phyloP scores from a whole-genome alignment of 2,329 filamentous ascomycete genomes.

The Arachnomyces sp. region DNA sequence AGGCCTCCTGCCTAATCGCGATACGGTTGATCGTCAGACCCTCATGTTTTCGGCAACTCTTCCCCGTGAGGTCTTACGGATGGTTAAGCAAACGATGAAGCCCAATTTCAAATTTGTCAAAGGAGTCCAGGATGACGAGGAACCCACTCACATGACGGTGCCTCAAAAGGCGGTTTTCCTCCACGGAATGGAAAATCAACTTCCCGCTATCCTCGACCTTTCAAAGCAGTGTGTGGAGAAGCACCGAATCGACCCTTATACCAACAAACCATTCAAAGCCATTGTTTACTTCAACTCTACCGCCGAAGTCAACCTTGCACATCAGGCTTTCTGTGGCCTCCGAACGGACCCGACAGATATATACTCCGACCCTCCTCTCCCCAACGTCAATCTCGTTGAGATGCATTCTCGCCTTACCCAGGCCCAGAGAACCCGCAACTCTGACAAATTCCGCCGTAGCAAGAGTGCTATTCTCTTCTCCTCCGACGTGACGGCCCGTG shows the following conservation, averaged over 20 bases:
- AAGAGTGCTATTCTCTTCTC: slow-evolving; percentile 62
- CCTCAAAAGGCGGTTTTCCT: slow-evolving; percentile 69
- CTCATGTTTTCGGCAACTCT: slow-evolving; percentile 95
- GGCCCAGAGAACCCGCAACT: slow-evolving; percentile 56
- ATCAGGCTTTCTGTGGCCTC: slow-evolving; percentile 51
- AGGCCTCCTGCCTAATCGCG: slow-evolving; percentile 53
- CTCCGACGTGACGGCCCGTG: slow-evolving; percentile 71
- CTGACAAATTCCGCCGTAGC: slow-evolving; percentile 64
- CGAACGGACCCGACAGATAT: slow-evolving; percentile 24
- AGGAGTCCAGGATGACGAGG: slow-evolving; percentile 75
- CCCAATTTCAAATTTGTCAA: slow-evolving; percentile 81
- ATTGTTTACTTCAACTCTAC: slow-evolving; percentile 87
- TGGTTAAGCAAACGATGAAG: slow-evolving; percentile 74
- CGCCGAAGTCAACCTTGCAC: slow-evolving; percentile 59
- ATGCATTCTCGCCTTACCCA: slow-evolving; percentile 80
- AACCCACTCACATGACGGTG: slow-evolving; percentile 75
- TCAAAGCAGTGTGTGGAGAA: slow-evolving; percentile 52
- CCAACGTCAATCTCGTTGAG: slow-evolving; percentile 39
- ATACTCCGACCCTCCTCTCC: slow-evolving; percentile 23
- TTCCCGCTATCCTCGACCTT: slow-evolving; percentile 72
- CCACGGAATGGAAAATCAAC: slow-evolving; percentile 63
- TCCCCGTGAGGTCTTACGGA: slow-evolving; percentile 68
- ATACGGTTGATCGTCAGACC: slow-evolving; percentile 68
- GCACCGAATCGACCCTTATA: slow-evolving; percentile 27
- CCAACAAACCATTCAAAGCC: slow-evolving; percentile 73